Base-by-base conservation (phyloP, 495 filamentous ascomycete species). In the Aspergillus bertholletiae region DNA sequence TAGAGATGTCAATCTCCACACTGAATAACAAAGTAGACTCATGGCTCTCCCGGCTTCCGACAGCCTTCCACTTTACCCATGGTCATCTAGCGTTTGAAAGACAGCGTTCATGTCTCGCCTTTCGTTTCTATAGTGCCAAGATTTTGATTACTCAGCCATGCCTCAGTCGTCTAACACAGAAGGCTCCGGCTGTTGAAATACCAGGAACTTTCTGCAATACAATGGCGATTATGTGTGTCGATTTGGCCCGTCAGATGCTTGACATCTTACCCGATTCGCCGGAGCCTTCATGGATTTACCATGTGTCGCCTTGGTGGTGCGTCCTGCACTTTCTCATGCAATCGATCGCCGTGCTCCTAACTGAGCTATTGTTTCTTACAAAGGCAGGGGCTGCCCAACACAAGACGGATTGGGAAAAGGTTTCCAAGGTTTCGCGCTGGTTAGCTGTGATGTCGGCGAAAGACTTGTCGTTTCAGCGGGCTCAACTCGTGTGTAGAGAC, bases 321-420 rank as follows among this genome's bases (percentile, higher is more conserved):
- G 59, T 79, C 12, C 63, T 87, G 12, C 84, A 87, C 60, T 78
- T 80, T 54, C 58, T 86, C 18, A 81, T 81, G 64, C 80, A 85
- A 65, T 74, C 81, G 7, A 71, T 72, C 1, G 73, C 74, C 1
- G 70, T 84, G 4, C 61, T 85, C 13, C 69, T 85, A 64, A 70
- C 79, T 7, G 79, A 83, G 49, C 63, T 81, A 24, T 70, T 79
- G 4, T 68, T 78, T 52, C 61, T 69, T 32, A 59, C 67, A 12
- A 67, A 73, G 49, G 68, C 79, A 52, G 70, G 70, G 17, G 68
- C 70, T 2, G 48, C 65, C 22, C 65, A 76, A 50, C 60, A 72
- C 6, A 65, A 65, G 21, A 62, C 67, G 0, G 61, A 75, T 3
- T 53, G 80, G 3, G 59, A 63, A 20, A 65, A 71, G 20, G 62